Evolutionary conservation across 345 rosid species (phyloP).

Genomic region (Camelina laxa): DNA sequence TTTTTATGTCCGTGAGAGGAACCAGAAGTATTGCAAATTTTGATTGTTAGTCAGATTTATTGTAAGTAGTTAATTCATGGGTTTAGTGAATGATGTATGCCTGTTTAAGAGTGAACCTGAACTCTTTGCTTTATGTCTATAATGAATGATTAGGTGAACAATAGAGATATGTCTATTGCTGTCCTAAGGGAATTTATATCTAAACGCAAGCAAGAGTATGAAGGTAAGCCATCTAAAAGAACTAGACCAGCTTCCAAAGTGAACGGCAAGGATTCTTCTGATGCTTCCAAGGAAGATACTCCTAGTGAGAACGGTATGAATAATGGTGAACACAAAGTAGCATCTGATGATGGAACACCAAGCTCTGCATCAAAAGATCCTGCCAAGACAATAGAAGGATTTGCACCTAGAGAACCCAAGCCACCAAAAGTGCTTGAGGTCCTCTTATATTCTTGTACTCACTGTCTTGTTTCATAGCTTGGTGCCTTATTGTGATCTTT

Average conservation of each 20-base stretch:
- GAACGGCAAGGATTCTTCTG: slow-evolving; percentile 47
- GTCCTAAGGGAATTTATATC: slow-evolving; percentile 78
- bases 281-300: slow-evolving; percentile 48
- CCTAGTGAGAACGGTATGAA: slow-evolving; percentile 37
- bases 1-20: background rate
- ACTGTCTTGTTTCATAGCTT: background rate
- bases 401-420: slow-evolving; percentile 56
- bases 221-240: slow-evolving; percentile 59
- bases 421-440: slow-evolving; percentile 96
- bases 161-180: slow-evolving; percentile 90
- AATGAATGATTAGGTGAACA: slow-evolving; percentile 68
- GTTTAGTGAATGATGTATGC: background rate
- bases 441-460: slow-evolving; percentile 19
- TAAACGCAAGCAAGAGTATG: slow-evolving; percentile 74
- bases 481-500: background rate
- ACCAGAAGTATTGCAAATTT: background rate
- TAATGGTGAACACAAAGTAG: slow-evolving; percentile 51
- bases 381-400: slow-evolving; percentile 46
- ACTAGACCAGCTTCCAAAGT: slow-evolving; percentile 49
- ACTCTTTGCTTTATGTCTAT: background rate
- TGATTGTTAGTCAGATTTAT: background rate
- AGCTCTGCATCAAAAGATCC: slow-evolving; percentile 47
- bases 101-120: slow-evolving; percentile 8
- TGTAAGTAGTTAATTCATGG: background rate
- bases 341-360: slow-evolving; percentile 35